These are phyloP conservation scores for Aspergillus pseudonomiae DNA, from an alignment of 2,329 filamentous ascomycete species.

Conservation along the genomic window DNA sequence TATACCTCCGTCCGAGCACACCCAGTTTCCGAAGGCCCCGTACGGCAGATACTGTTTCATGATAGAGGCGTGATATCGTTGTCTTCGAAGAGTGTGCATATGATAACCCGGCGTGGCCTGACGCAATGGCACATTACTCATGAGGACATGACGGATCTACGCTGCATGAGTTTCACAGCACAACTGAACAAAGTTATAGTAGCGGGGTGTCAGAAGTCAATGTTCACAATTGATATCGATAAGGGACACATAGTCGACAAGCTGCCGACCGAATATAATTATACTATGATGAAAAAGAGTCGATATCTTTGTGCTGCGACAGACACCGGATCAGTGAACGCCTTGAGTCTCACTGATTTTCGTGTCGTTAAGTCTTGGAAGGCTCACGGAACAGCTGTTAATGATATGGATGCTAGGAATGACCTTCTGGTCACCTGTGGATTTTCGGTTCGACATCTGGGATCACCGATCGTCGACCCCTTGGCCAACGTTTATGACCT, in stretches of 20 bases:
- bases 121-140: conserved; percentile 87
- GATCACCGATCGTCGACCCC: conserved; percentile 82
- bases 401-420: conserved; percentile 95
- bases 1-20: conserved; percentile 92
- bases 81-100: conserved; percentile 80
- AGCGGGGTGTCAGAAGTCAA: conserved; percentile 80
- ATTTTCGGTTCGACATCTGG: conserved; percentile 79
- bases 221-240: conserved; percentile 75
- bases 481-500: conserved; percentile 95
- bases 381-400: conserved; percentile 84
- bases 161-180: conserved; percentile 94
- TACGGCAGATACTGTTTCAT: conserved; percentile 88
- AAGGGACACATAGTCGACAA: conserved; percentile 74
- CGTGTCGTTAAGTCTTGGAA: conserved; percentile 84
- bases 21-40: conserved; percentile 69
- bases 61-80: conserved; percentile 89
- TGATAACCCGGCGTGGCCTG: conserved; percentile 79
- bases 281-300: conserved; percentile 86
- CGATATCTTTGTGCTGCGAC: conserved; percentile 93
- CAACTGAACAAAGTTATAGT: conserved; percentile 84
- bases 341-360: conserved; percentile 79
- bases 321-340: conserved; percentile 77
- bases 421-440: conserved; percentile 96
- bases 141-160: conserved; percentile 78
- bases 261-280: conserved; percentile 73